These are phyloP conservation scores for Geoglossum cookeanum DNA, from an alignment of 2,329 filamentous ascomycete genomes.

Conservation along the genomic window DNA sequence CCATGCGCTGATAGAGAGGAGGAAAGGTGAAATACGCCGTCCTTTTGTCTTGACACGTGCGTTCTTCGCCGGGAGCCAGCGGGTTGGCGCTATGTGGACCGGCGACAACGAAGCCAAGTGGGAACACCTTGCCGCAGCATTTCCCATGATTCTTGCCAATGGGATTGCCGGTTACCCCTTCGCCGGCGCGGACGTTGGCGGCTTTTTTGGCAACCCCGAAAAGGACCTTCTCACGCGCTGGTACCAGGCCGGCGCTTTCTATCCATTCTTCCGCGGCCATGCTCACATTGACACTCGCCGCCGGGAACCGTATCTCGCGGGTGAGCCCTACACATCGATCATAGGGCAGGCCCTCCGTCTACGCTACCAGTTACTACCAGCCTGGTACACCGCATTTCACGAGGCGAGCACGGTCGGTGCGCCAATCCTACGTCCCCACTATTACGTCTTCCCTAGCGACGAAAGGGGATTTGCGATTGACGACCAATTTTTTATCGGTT, in stretches of 20 bases:
- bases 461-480: slow-evolving; percentile 78
- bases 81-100: slow-evolving; percentile 92
- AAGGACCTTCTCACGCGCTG: slow-evolving; percentile 82
- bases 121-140: slow-evolving; percentile 71
- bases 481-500: slow-evolving; percentile 81
- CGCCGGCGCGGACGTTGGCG: slow-evolving; percentile 84
- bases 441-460: slow-evolving; percentile 74
- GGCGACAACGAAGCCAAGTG: slow-evolving; percentile 91
- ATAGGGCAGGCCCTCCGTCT: slow-evolving; percentile 75
- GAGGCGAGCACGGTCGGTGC: slow-evolving; percentile 65
- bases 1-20: slow-evolving; percentile 63
- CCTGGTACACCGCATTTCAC: slow-evolving; percentile 96
- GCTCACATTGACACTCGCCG: slow-evolving; percentile 92
- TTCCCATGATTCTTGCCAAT: slow-evolving; percentile 87
- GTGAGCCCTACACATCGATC: slow-evolving; percentile 69
- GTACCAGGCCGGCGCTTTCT: slow-evolving; percentile 95
- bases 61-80: slow-evolving; percentile 81
- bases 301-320: slow-evolving; percentile 76
- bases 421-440: slow-evolving; percentile 80
- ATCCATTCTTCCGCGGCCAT: slow-evolving; percentile 94
- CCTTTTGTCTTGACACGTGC: slow-evolving; percentile 87
- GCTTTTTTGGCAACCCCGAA: slow-evolving; percentile 93
- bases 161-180: slow-evolving; percentile 90
- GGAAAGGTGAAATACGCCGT: slow-evolving; percentile 65
- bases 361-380: slow-evolving; percentile 72